These are phyloP conservation scores for Nectriaceae sp. DNA, from an alignment of 2,329 filamentous ascomycete species.

Conservation along the genomic window DNA sequence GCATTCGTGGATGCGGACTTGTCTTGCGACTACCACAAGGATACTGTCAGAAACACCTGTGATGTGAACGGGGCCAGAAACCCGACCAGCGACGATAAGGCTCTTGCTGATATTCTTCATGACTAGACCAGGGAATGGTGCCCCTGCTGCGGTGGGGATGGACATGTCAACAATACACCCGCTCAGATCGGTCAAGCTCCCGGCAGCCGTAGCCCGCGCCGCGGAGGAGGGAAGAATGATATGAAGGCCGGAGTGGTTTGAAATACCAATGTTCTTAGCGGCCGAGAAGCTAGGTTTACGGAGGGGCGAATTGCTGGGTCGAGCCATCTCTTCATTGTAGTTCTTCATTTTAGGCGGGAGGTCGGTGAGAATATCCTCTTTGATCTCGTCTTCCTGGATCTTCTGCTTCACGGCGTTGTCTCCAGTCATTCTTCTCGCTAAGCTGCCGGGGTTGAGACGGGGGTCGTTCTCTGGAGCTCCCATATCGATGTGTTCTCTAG, in stretches of 20 bases:
- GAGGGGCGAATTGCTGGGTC: slow-evolving; percentile 40
- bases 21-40: slow-evolving; percentile 78
- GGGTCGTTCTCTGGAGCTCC: slow-evolving; percentile 45
- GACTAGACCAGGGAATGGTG: slow-evolving; percentile 68
- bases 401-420: not conserved
- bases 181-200: slow-evolving; percentile 68
- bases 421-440: slow-evolving; percentile 30
- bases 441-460: slow-evolving; percentile 40
- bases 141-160: slow-evolving; percentile 55
- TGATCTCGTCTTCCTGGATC: slow-evolving; percentile 12
- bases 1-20: slow-evolving; percentile 92
- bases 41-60: slow-evolving; percentile 73
- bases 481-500: slow-evolving; percentile 42
- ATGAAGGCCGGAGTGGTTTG: slow-evolving; percentile 67
- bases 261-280: slow-evolving; percentile 63
- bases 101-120: slow-evolving; percentile 71
- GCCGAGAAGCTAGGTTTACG: slow-evolving; percentile 66
- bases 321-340: slow-evolving; percentile 60
- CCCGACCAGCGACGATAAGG: slow-evolving; percentile 75
- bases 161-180: slow-evolving; percentile 82
- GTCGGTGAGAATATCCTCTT: slow-evolving; percentile 39
- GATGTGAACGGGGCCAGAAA: slow-evolving; percentile 80
- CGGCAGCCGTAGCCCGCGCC: slow-evolving; percentile 70
- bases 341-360: slow-evolving; percentile 45
- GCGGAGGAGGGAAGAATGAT: slow-evolving; percentile 76